Conservation (phyloP, 495 filamentous ascomycete species). For the Tetracladium marchalianum region DNA sequence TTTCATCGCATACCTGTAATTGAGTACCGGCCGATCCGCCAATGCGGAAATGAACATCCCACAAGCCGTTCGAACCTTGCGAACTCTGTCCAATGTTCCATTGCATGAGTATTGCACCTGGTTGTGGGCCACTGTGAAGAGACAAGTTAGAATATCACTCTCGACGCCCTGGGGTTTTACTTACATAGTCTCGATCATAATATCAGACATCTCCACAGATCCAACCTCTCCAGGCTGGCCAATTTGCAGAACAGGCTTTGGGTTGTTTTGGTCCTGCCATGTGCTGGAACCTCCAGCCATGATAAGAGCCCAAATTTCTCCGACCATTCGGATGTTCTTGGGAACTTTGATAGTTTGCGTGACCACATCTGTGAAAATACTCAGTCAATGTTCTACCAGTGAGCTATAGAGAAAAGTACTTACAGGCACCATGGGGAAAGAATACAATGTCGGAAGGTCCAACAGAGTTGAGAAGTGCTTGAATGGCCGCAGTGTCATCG, state of each 20-base stretch:
- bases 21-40: constrained; percentile 74
- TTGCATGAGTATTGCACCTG: constrained; percentile 81
- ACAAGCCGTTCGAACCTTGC: constrained; percentile 69
- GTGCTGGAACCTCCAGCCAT: constrained; percentile 61
- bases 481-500: constrained; percentile 62
- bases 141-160: no score
- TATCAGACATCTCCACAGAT: constrained; percentile 71
- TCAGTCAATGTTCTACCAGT: no score
- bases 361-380: constrained; percentile 35
- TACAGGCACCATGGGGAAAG: constrained; percentile 78
- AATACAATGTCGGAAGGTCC: constrained; percentile 60
- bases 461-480: constrained; percentile 55
- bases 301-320: constrained; percentile 84
- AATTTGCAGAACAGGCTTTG: constrained; percentile 63
- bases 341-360: constrained; percentile 78
- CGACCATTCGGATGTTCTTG: constrained; percentile 69
- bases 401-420: constrained; percentile 22
- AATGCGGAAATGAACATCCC: constrained; percentile 87
- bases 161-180: no score
- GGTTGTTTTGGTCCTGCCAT: constrained; percentile 63
- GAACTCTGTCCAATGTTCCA: constrained; percentile 70
- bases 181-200: constrained; percentile 64
- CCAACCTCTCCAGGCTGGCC: constrained; percentile 72
- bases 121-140: constrained; percentile 43
- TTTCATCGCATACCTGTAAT: constrained; percentile 38